Base-by-base conservation (phyloP, 208 protist species). In the Phytomonas sp. region DNA sequence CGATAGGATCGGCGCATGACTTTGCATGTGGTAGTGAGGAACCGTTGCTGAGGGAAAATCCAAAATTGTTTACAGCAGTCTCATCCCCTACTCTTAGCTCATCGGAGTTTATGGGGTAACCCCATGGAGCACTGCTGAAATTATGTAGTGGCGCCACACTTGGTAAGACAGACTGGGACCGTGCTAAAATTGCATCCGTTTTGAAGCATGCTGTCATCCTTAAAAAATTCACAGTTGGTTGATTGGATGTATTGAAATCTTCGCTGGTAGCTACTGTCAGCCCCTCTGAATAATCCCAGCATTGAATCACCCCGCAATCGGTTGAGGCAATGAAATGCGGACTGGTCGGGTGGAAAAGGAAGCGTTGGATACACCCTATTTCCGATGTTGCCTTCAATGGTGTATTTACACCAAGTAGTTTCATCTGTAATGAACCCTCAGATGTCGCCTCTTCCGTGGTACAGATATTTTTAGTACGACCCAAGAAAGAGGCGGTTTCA, bases 1-100 rank as follows among this genome's bases (percentile, higher is more conserved):
- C 78, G 30, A 91, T 56, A 23, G 45, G 45, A 56, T 56, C 45
- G 7, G 5, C 23, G 19, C 45, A 56, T 26, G 19, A 56, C 19
- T 23, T 56, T 26, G 45, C 5, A 56, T 56, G 45, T 5, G 45
- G 45, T 26, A 56, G 16, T 56, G 45, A 29, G 60, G 40, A 31
- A 3, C 49, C 29, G 61, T 56, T 37, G 32, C n/a, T 7, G 29
- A 69, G 7, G 69, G 64, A 30, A 0, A 45, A 29, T 34, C 65
- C 19, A 7, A 42, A 23, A 40, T 56, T 49, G 60, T 29, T 42
- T 32, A 31, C 56, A 66, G 40, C 33, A 65, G 11, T 29, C 29
- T 33, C 40, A 40, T 49, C 26, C n/a, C 36, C 40, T 26, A 26
- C 45, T 56, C 45, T 56, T 56, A 56, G 19, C 11, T 23, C 11